These are phyloP conservation scores for Coemansia sp. DNA, from an alignment of 192 early-diverging fungal genomes.

Conservation along the genomic window DNA sequence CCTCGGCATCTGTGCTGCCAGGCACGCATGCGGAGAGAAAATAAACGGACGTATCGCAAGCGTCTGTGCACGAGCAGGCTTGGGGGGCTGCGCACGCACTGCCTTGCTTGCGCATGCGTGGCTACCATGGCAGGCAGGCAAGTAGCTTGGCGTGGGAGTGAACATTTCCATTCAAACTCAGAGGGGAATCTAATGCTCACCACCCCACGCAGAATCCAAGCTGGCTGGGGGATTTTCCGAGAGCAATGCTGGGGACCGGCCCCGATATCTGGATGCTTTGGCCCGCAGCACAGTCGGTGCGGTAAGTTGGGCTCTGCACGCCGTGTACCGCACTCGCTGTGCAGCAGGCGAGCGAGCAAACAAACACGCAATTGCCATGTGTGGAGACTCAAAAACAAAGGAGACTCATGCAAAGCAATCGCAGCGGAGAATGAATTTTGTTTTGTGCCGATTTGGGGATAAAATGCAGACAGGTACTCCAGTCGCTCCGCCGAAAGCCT, in stretches of 20 bases:
- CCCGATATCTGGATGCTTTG: conserved; percentile 12
- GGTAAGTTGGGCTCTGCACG: neutral
- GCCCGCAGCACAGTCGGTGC: neutral
- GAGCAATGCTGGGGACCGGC: neutral
- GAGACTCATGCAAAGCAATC: conserved; percentile 1
- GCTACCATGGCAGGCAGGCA: neutral
- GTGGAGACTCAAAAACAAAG: conserved; percentile 2
- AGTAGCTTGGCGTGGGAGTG: neutral
- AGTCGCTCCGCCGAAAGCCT: too few species aligned
- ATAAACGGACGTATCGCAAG: too few species aligned
- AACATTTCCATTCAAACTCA: neutral
- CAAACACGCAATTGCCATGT: neutral
- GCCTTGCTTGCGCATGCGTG: neutral
- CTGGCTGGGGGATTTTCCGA: neutral
- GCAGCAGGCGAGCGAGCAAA: conserved; percentile 4
- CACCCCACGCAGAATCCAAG: neutral
- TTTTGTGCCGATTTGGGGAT: conserved; percentile 1
- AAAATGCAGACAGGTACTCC: neutral
- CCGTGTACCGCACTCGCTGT: neutral
- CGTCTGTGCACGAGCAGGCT: neutral
- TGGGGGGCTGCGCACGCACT: neutral
- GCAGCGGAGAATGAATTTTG: conserved; percentile 9
- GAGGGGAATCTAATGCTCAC: neutral
- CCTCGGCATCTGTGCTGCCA: neutral
- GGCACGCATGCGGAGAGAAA: neutral